Percentiles rank a stretch among this genome's conserved stretches.
Evolutionary conservation across 2,329 filamentous ascomycete genomes (phyloP).

Genomic region (Aureobasidium sp.): DNA sequence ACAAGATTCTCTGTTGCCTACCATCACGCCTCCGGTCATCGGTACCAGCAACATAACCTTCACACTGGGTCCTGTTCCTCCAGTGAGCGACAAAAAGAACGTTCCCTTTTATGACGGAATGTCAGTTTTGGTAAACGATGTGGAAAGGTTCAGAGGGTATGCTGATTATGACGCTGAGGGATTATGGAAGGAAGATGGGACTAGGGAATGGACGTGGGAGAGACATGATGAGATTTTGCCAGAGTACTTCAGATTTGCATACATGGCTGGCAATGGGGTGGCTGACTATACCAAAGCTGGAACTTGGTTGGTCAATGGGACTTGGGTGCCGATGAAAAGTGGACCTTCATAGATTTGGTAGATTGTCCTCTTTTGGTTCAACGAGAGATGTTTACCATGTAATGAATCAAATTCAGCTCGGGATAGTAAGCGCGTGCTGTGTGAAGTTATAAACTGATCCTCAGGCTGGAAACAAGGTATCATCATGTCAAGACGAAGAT

Average conservation of each 20-base stretch:
- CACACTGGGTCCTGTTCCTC: constrained; percentile 38
- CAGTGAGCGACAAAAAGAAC: constrained; percentile 33
- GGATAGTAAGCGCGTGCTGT: no score
- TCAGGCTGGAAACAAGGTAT: no score
- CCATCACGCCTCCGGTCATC: constrained; percentile 32
- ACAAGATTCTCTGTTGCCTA: constrained; percentile 52
- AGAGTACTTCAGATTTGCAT: constrained; percentile 73
- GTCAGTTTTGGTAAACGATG: constrained; percentile 75
- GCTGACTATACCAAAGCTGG: constrained; percentile 72
- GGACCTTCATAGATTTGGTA: constrained; percentile 14
- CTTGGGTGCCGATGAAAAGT: constrained; percentile 42
- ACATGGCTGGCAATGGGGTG: constrained; percentile 55
- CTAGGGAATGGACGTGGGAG: constrained; percentile 28
- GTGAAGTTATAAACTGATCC: no score
- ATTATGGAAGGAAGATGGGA: constrained; percentile 34
- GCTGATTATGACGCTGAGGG: constrained; percentile 38
- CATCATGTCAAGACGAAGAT: no score
- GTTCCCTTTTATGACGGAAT: constrained; percentile 56
- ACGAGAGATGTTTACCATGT: neutral
- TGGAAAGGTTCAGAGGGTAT: constrained; percentile 69
- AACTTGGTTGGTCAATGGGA: constrained; percentile 55
- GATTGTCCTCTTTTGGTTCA: neutral
- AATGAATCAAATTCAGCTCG: no score
- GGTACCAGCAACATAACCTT: constrained; percentile 57
- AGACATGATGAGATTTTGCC: constrained; percentile 34